Evolutionary conservation across 2,329 filamentous ascomycete genomes (phyloP).

Genomic region (Aureobasidium sp.): DNA sequence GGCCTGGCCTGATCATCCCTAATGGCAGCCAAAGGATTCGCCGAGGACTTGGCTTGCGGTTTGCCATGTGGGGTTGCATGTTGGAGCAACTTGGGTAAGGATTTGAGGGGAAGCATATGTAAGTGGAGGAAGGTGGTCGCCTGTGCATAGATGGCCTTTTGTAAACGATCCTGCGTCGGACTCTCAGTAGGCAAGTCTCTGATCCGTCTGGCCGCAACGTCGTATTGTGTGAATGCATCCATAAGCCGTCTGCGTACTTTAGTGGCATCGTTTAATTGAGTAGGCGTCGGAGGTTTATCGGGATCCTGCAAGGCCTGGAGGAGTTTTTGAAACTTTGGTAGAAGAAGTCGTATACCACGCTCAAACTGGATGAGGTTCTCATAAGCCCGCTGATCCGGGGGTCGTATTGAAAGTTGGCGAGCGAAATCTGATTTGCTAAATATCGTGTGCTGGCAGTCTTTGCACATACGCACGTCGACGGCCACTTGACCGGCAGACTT

Average conservation of each 20-base stretch:
- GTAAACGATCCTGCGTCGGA: conserved; percentile 64
- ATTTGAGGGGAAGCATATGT: conserved; percentile 78
- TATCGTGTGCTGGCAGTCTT: conserved; percentile 69
- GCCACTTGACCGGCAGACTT: conserved; percentile 50
- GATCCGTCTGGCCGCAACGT: conserved; percentile 70
- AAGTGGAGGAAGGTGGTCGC: conserved; percentile 78
- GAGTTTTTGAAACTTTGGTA: conserved; percentile 77
- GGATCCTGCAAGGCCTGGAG: conserved; percentile 67
- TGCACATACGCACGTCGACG: conserved; percentile 84
- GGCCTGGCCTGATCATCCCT: conserved; percentile 39
- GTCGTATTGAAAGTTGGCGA: conserved; percentile 58
- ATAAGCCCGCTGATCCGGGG: conserved; percentile 72
- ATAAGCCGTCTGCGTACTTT: conserved; percentile 86
- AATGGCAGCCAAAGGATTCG: conserved; percentile 50
- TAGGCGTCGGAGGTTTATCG: conserved; percentile 54
- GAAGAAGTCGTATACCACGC: conserved; percentile 69
- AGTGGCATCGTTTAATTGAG: conserved; percentile 75
- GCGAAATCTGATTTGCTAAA: conserved; percentile 73
- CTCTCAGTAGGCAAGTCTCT: conserved; percentile 69
- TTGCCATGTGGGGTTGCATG: conserved; percentile 49
- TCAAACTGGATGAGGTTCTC: conserved; percentile 82
- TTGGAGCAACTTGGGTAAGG: conserved; percentile 41
- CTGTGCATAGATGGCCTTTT: conserved; percentile 74
- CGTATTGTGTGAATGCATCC: conserved; percentile 84
- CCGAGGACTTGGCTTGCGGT: conserved; percentile 20